phyloP scores from a whole-genome alignment of 352 stramenopile genomes.

The Phytophthora boehmeriae region DNA sequence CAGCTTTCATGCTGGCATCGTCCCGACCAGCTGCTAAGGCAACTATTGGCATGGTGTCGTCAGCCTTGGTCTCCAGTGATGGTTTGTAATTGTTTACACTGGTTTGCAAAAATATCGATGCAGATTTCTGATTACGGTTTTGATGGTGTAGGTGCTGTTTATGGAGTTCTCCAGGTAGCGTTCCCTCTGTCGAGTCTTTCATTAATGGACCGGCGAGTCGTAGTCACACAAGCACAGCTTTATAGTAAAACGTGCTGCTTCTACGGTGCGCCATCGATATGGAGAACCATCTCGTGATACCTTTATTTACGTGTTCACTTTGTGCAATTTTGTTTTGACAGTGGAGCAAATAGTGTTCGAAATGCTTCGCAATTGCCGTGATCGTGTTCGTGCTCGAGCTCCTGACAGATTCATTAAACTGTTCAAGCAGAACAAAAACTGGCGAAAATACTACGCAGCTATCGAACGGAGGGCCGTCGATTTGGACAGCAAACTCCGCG shows the following conservation, averaged over 20 bases:
- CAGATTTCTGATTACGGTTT: not conserved
- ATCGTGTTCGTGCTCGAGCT: conserved; percentile 46
- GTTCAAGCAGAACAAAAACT: conserved; percentile 81
- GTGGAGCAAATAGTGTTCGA: conserved; percentile 71
- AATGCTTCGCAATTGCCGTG: conserved; percentile 60
- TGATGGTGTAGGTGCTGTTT: conserved; percentile 36
- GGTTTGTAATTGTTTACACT: conserved; percentile 21
- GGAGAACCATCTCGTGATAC: not conserved
- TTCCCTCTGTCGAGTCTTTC: conserved; percentile 32
- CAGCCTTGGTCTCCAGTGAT: conserved; percentile 45
- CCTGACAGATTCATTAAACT: conserved; percentile 61
- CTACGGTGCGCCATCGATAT: conserved; percentile 40
- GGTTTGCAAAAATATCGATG: not conserved
- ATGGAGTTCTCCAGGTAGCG: conserved; percentile 62
- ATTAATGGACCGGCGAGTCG: conserved; percentile 15
- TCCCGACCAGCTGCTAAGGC: conserved; percentile 21
- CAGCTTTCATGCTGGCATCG: conserved; percentile 13
- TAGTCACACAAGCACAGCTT: conserved; percentile 32
- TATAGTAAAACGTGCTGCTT: conserved; percentile 49
- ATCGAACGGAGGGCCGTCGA: conserved; percentile 51
- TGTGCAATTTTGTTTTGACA: conserved; percentile 18
- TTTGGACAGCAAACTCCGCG: conserved; percentile 40
- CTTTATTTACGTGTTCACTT: not conserved
- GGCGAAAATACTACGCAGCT: conserved; percentile 70
- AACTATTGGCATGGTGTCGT: conserved; percentile 48